These are phyloP conservation scores for Anisodus tanguticus DNA, from an alignment of 257 asterid genomes.

Conservation along the genomic window DNA sequence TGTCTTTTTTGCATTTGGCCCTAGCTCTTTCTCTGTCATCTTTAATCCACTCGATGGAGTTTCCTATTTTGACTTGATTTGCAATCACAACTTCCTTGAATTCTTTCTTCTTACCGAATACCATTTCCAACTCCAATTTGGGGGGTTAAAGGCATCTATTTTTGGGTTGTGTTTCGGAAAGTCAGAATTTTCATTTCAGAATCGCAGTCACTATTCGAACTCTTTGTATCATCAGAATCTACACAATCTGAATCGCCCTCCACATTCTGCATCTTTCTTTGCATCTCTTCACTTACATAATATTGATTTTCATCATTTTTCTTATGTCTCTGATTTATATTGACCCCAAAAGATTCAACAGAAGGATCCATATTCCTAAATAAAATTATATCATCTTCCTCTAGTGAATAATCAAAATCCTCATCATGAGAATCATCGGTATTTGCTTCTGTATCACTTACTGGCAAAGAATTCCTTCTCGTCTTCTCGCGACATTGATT, in stretches of 20 bases:
- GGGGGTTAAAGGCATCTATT: neutral
- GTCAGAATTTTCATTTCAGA: neutral
- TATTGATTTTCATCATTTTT: neutral
- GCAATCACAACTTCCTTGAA: neutral
- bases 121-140: neutral
- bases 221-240: neutral
- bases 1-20: neutral
- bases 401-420: neutral
- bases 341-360: neutral
- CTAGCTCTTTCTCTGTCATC: neutral
- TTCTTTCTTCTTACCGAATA: neutral
- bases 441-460: neutral
- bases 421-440: neutral
- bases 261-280: neutral
- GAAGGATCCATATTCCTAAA: neutral
- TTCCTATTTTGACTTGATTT: neutral
- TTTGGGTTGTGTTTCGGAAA: neutral
- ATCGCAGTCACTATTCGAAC: neutral
- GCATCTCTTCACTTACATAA: neutral
- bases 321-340: neutral
- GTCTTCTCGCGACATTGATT: neutral
- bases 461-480: neutral
- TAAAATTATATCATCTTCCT: neutral
- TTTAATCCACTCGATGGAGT: neutral
- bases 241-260: neutral